A percentile compares a stretch with the other conserved stretches of the same genome.
These are phyloP conservation scores for Spathaspora sp. DNA, from an alignment of 1,139 yeast genomes.

Conservation along the genomic window DNA sequence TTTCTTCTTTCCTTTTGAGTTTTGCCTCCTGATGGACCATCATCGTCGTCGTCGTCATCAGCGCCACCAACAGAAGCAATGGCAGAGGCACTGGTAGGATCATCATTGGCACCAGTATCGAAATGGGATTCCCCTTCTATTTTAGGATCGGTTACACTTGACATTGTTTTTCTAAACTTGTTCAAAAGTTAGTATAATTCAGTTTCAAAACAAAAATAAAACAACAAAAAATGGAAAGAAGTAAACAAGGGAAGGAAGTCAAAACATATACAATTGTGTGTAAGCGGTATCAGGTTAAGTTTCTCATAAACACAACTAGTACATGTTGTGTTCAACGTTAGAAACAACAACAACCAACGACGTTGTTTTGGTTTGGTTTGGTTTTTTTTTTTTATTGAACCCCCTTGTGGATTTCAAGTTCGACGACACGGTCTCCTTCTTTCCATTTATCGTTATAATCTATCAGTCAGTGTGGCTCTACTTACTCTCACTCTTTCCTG, in stretches of 20 bases:
- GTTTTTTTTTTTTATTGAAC: not conserved
- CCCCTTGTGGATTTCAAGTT: not conserved
- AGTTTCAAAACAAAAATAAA: not conserved
- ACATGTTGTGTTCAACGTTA: not conserved
- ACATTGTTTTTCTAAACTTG: conserved; percentile 5
- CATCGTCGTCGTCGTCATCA: conserved; percentile 71
- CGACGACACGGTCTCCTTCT: not conserved
- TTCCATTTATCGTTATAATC: not conserved
- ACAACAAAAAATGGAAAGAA: conserved; percentile 1
- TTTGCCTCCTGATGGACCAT: conserved; percentile 54
- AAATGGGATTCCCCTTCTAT: conserved; percentile 39
- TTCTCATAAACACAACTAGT: not conserved
- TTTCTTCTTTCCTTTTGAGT: conserved; percentile 84
- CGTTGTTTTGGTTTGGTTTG: too few relatives aligned
- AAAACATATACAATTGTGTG: not conserved
- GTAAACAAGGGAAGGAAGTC: not conserved
- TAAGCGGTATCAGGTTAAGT: not conserved
- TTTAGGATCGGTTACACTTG: conserved; percentile 21
- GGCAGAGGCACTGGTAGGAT: conserved; percentile 20
- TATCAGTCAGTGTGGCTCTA: not conserved
- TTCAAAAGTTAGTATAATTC: not conserved
- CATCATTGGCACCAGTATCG: conserved; percentile 15
- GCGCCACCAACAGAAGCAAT: conserved; percentile 25
- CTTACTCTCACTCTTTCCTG: not conserved
- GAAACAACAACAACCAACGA: not conserved